phyloP scores from a whole-genome alignment of 306 rosid genomes.

The Senna tora region DNA sequence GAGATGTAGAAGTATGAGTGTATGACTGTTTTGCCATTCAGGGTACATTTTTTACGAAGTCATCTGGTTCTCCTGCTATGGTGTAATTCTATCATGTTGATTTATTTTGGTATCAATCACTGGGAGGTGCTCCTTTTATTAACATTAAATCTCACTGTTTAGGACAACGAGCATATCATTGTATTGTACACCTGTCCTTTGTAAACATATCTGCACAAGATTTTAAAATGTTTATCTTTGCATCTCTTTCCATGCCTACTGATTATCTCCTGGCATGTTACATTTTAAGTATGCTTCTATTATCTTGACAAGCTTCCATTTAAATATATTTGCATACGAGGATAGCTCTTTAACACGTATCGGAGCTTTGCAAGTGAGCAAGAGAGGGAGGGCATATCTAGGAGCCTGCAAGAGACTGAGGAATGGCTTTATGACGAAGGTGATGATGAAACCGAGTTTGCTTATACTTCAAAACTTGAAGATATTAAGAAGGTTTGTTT shows the following conservation, averaged over 20 bases:
- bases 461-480: constrained; percentile 81
- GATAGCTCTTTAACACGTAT: constrained; percentile 80
- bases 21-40: constrained; percentile 34
- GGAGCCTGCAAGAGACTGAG: constrained; percentile 86
- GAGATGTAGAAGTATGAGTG: constrained; percentile 14
- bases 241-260: constrained; percentile 28
- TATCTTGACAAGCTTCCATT: constrained; percentile 26
- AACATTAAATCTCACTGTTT: background rate
- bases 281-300: constrained; percentile 22
- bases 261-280: constrained; percentile 26
- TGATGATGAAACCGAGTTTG: constrained; percentile 87
- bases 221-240: background rate
- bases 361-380: constrained; percentile 77
- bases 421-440: constrained; percentile 99
- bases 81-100: background rate
- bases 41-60: constrained; percentile 28
- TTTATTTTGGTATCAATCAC: background rate
- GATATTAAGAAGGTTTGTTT: constrained; percentile 75
- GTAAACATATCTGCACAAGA: constrained; percentile 13
- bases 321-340: constrained; percentile 42
- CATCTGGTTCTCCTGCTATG: constrained; percentile 16
- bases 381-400: constrained; percentile 84
- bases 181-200: constrained; percentile 17
- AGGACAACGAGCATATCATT: background rate
- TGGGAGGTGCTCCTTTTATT: constrained; percentile 6